These are phyloP conservation scores for Scenedesmus sp. DNA, from an alignment of 163 green algal genomes.

Conservation along the genomic window DNA sequence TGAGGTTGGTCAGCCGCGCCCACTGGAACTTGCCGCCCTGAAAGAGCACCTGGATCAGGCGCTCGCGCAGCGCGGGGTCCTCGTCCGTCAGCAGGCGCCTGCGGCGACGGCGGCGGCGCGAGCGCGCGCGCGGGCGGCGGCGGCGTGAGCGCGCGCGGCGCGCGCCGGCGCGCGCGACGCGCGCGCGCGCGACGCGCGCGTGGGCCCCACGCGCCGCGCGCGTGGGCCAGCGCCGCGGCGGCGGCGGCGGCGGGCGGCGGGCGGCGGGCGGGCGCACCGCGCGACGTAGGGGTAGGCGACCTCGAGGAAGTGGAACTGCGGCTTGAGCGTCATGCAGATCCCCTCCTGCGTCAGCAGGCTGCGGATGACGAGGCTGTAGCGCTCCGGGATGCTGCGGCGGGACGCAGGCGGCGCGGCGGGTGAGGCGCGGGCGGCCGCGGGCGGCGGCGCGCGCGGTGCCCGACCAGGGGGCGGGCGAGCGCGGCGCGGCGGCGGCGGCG, in stretches of 20 bases:
- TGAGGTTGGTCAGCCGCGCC: constrained; percentile 96
- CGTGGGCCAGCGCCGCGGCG: too few species aligned
- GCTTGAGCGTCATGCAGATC: constrained; percentile 98
- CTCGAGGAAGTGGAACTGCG: constrained; percentile 98
- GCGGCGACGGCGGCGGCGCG: neutral
- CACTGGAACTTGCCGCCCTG: constrained; percentile 96
- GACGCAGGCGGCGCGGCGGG: too few species aligned
- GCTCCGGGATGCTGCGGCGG: constrained; percentile 92
- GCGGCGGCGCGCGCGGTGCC: too few species aligned
- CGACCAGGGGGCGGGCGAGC: too few species aligned
- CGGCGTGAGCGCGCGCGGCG: too few species aligned
- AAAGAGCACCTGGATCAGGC: constrained; percentile 97
- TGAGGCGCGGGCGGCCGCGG: too few species aligned
- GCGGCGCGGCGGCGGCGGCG: too few species aligned
- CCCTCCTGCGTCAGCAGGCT: constrained; percentile 92
- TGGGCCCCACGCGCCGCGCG: constrained; percentile 91
- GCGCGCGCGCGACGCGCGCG: constrained; percentile 92
- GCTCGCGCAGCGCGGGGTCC: constrained; percentile 90
- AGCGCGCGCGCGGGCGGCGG: neutral
- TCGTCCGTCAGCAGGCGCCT: constrained; percentile 94
- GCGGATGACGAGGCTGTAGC: constrained; percentile 97
- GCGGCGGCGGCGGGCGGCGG: constrained; percentile 94
- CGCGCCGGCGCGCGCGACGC: too few species aligned
- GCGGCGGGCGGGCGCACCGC: constrained; percentile 55
- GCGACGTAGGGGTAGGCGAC: constrained; percentile 99